Evolutionary conservation across 2,329 filamentous ascomycete species (phyloP), one percentile per base, ranked within the genome.

Genomic region (Paraconiothyrium sp.): DNA sequence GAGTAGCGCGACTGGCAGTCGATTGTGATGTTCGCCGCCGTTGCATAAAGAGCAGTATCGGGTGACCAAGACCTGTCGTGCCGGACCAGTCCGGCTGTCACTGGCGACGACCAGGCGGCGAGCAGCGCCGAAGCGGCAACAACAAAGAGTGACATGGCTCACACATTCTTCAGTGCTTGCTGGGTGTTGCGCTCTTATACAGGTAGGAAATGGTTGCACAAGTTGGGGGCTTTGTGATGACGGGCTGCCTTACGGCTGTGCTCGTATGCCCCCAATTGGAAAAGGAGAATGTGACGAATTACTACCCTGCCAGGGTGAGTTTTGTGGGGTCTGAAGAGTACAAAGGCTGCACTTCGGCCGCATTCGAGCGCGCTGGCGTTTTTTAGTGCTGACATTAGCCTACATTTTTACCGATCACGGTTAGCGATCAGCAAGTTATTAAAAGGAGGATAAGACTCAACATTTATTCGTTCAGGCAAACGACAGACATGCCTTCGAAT

Each of bases 1-100:
- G 79, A 85, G 55, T 79, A 75, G 24, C 84, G 77, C 3, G 77
- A 73, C 61, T 83, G 72, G 63, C 85, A 86, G 52, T 82, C 81
- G 51, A 83, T 72, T 0, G 76, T 73, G 43, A 83, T 72, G n/a
- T 81, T 74, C 54, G 78, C 69, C 22, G 78, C 70, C 5, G 82
- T 81, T 2, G 84, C 78, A 22, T 78, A 76, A n/a, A 87, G 79
- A 22, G 84, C 75, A 59, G 80, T 74, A 61, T 86, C 80, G 6
- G 84, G 84, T 3, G 60, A 66, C 44, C 79, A 81, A 13, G 55
- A 62, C 4, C 52, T 52, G 24, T 68, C 64, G 58, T 71, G 68
- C 30, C 30, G 46, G n/a, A 48, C 30, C 46, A 48, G 32, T 9
- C 32, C 24, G 4, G 46, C 46, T 48, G 24, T 24, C 14, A 8